These are phyloP conservation scores for Penicillium pancosmium DNA, from an alignment of 495 filamentous ascomycete species.

Conservation along the genomic window DNA sequence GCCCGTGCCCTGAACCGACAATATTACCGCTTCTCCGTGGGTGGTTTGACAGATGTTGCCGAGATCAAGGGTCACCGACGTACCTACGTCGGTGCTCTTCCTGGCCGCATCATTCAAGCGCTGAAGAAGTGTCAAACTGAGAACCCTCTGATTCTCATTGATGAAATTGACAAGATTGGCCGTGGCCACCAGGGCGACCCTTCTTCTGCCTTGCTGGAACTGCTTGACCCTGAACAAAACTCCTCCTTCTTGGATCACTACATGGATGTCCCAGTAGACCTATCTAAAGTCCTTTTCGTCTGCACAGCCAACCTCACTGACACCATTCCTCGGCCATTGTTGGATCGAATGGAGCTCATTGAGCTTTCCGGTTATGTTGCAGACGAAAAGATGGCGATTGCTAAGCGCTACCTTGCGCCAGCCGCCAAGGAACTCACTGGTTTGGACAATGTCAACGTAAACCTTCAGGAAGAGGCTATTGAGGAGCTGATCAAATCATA, in stretches of 20 bases:
- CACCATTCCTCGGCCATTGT: constrained; percentile 90
- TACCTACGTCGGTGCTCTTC: constrained; percentile 95
- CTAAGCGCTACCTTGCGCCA: constrained; percentile 87
- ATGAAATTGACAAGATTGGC: constrained; percentile 98
- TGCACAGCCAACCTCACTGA: constrained; percentile 99
- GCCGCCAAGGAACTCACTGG: constrained; percentile 89
- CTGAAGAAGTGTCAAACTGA: constrained; percentile 99
- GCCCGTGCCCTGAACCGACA: constrained; percentile 91
- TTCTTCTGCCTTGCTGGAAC: constrained; percentile 88
- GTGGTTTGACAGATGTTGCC: constrained; percentile 96
- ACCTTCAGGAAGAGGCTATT: constrained; percentile 80
- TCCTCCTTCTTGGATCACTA: constrained; percentile 97
- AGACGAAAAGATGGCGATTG: constrained; percentile 99
- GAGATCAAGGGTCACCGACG: constrained; percentile 98
- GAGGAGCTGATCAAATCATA: constrained; percentile 98
- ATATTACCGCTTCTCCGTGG: constrained; percentile 98
- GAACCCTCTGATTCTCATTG: constrained; percentile 94
- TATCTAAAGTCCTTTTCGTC: constrained; percentile 97
- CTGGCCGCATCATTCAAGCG: constrained; percentile 95
- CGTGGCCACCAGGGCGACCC: constrained; percentile 95
- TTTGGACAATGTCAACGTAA: constrained; percentile 86
- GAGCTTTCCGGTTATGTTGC: constrained; percentile 95
- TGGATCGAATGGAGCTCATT: constrained; percentile 99
- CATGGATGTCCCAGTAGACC: constrained; percentile 96
- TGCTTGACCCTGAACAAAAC: constrained; percentile 98